Base-by-base conservation (phyloP, 139 green algal species). In the Coelastrella sp. region DNA sequence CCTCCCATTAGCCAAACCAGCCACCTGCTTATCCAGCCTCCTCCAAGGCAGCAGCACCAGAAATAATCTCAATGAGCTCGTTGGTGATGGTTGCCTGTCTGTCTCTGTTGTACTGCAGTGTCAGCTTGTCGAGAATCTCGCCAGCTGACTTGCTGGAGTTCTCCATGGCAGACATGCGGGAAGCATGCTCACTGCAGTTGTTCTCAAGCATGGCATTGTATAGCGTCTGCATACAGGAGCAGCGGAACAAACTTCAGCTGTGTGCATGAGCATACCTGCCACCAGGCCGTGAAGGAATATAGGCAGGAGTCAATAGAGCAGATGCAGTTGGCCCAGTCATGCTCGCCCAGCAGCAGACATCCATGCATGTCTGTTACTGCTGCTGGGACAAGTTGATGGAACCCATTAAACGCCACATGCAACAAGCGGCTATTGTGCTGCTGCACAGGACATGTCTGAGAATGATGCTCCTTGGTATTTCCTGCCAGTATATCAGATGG, bases 1-100 rank as follows among this genome's bases (percentile, higher is more conserved):
- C 63, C 15, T 14, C 63, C 63, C 63, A 72, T 72, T 17, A 4
- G 12, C 63, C 63, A 3, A 72, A 17, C 15, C 5, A 58, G 20
- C 24, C 74, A 25, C n/a, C 25, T 87, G 25, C 27, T 84, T 61
- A 90, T 61, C 60, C n/a, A 7, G 73, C 9, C 11, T 95, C 93
- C 87, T 92, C 87, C 25, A 96, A 90, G 17, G 94, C 94, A 15
- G 92, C 94, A 60, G 98, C 98, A 90, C 98, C 98, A 63, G 95
- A 97, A 84, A 99, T 99, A 92, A 99, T 99, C 92, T 99, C 98
- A 58, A 98, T 99, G 12, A 99, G 96, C 95, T 99, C 98, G 4
- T 97, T 99, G 12, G 98, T 99, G 90, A 99, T 99, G 89, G 93
- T 79, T 22, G 82, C 89, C 89, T 92, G 89, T 27, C 89, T 79